Base-by-base conservation (phyloP, 192 early-diverging fungal genomes). In the Phlyctochytrium planicorne region DNA sequence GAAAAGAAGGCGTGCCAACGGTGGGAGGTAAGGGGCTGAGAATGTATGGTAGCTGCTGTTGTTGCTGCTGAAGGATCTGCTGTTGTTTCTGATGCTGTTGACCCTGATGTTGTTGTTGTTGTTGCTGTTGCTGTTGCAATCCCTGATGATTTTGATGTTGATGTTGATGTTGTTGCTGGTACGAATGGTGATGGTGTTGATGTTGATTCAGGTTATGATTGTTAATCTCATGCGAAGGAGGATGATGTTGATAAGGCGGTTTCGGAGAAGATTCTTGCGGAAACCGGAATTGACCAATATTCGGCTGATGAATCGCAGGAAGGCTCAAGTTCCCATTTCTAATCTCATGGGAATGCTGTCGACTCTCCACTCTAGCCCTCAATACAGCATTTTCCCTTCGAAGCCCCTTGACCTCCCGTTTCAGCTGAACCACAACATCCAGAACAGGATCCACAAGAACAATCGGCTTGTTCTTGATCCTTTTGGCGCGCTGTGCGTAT, bases 391-490 rank as follows among this genome's bases (percentile, higher is more conserved):
- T 84, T 65, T 85, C 83, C 37, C 59, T 24, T 30, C 75, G 56
- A 0, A 85, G 72, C 27, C 50, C 67, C 52, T 62, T 34, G 2
- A 85, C 70, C 56, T 80, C 77, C 52, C 66, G 23, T 33, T 66
- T 60, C 12, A 86, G 68, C 30, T 63, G 53, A 0, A 67, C 32
- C 1, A 85, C 62, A 25, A 79, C 16, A 25, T 76, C 78, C 34
- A 74, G 75, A 2, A 73, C 57, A 20, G 73, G 67, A 47, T 75
- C 81, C 29, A 83, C 34, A 14, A 63, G 65, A 1, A 82, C 68
- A 30, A 71, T 50, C 2, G 85, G 81, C 36, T 75, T 52, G 56
- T 83, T 87, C 12, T 57, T 60, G 32, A 87, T 85, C 12, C 73
- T 64, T 52, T 66, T 69, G 0, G 85, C 80, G 6, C 80, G 65